Evolutionary conservation across 1,139 yeast genomes (phyloP).

Genomic region (Saccharomycopsis hybrid): DNA sequence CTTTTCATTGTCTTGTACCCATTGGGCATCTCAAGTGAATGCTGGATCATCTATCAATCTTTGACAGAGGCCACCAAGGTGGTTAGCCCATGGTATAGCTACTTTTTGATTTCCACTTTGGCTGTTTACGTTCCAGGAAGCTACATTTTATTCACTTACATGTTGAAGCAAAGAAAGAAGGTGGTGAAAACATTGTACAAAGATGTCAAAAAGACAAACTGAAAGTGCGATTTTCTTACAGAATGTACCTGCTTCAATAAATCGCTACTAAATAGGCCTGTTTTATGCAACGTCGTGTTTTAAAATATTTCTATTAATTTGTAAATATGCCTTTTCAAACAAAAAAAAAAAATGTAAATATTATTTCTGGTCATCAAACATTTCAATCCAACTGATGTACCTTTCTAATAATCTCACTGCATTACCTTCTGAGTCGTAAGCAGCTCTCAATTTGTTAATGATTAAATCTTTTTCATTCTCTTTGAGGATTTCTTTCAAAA

Average conservation of each 20-base stretch:
- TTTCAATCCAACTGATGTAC: slow-evolving; percentile 21
- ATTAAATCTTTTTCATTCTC: slow-evolving; percentile 30
- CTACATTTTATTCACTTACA: slow-evolving; percentile 76
- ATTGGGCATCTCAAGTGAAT: slow-evolving; percentile 82
- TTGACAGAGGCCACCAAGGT: slow-evolving; percentile 51
- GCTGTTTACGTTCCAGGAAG: slow-evolving; percentile 79
- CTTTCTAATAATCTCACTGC: slow-evolving; percentile 21
- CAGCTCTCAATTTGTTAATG: slow-evolving; percentile 29
- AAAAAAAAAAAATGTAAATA: neutral
- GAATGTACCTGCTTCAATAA: no score
- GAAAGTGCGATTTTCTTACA: no score
- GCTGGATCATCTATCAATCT: slow-evolving; percentile 61
- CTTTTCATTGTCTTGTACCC: slow-evolving; percentile 83
- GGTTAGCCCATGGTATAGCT: slow-evolving; percentile 48
- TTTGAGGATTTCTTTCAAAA: slow-evolving; percentile 28
- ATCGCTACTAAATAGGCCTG: no score
- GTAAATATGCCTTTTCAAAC: neutral
- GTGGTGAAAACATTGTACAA: slow-evolving; percentile 27
- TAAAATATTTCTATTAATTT: no score
- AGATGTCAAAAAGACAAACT: neutral
- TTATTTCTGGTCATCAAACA: slow-evolving; percentile 13
- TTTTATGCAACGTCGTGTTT: no score
- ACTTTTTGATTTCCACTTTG: slow-evolving; percentile 50
- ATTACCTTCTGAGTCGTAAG: slow-evolving; percentile 26
- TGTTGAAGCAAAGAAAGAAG: slow-evolving; percentile 81